Percentiles rank a stretch among this genome's conserved stretches.
Conservation (phyloP, 352 stramenopile genomes). For the Poterioochromonas sp. region DNA sequence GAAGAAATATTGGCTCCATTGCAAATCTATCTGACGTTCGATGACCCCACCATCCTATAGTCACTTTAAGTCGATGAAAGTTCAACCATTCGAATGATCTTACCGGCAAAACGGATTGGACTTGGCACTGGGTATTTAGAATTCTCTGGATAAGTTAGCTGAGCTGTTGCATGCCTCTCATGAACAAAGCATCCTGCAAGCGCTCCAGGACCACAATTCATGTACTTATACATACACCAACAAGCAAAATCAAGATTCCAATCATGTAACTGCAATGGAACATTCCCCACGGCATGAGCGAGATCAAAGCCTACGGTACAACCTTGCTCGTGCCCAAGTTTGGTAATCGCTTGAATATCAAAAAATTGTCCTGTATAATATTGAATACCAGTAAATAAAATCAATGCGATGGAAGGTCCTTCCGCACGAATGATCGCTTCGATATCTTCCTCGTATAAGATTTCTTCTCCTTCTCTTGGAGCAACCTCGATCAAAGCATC, state of each 20-base stretch:
- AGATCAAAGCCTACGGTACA: conserved; percentile 46
- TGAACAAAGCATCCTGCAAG: conserved; percentile 50
- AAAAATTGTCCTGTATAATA: conserved; percentile 52
- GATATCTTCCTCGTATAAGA: conserved; percentile 42
- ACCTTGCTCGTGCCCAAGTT: conserved; percentile 29
- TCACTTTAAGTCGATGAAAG: conserved; percentile 34
- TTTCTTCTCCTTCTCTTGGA: conserved; percentile 34
- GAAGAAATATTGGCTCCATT: conserved; percentile 44
- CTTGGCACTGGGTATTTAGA: not conserved
- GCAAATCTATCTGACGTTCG: conserved; percentile 43
- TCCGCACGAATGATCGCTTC: conserved; percentile 36
- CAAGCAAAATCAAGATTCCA: conserved; percentile 49
- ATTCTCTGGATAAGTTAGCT: not conserved
- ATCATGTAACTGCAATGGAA: conserved; percentile 46
- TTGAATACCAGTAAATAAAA: conserved; percentile 47
- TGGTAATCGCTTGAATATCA: conserved; percentile 43
- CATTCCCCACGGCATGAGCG: conserved; percentile 50
- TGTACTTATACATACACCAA: conserved; percentile 53
- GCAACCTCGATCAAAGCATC: conserved; percentile 36
- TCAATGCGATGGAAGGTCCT: conserved; percentile 40
- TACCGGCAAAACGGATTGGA: no score
- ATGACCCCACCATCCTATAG: conserved; percentile 53
- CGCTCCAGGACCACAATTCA: conserved; percentile 47
- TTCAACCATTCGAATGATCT: conserved; percentile 1
- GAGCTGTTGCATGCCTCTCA: conserved; percentile 33